Evolutionary conservation across 148 eudicot species (phyloP).

Genomic region (Silene conica): DNA sequence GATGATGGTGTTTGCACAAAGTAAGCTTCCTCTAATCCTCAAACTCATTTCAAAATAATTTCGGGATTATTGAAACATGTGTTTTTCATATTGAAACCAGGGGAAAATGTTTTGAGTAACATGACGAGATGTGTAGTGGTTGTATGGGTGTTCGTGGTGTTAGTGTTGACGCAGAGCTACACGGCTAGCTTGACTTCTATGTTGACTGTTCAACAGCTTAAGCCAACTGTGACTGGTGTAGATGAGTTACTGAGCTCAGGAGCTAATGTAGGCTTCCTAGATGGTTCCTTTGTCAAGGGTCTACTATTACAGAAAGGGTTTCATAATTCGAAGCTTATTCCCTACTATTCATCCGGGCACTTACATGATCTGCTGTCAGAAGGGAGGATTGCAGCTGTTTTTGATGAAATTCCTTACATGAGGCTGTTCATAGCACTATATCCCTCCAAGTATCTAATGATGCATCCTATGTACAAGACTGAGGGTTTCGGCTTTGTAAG

Average conservation of each 20-base stretch:
- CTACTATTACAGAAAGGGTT: constrained; percentile 27
- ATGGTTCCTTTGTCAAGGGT: constrained; percentile 37
- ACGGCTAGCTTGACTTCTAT: constrained; percentile 54
- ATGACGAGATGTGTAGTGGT: constrained; percentile 39
- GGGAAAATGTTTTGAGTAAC: constrained; percentile 37
- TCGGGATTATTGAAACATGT: background rate
- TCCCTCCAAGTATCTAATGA: constrained; percentile 22
- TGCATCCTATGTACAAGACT: constrained; percentile 15
- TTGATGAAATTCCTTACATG: constrained; percentile 36
- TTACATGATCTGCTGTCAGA: constrained; percentile 26
- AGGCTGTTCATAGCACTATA: constrained; percentile 22
- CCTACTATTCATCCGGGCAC: constrained; percentile 17
- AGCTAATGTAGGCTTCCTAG: constrained; percentile 35
- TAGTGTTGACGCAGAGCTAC: constrained; percentile 52
- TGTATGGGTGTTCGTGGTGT: constrained; percentile 46
- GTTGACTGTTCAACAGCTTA: constrained; percentile 47
- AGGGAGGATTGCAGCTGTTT: constrained; percentile 29
- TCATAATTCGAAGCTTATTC: constrained; percentile 13
- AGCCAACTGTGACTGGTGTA: constrained; percentile 36
- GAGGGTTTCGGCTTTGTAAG: constrained; percentile 37
- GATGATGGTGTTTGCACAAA: constrained; percentile 47
- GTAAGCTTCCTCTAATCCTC: constrained; percentile 23
- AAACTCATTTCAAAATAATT: background rate
- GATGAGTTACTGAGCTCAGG: constrained; percentile 30
- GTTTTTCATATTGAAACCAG: constrained; percentile 17